Base-by-base conservation (phyloP, 306 rosid species). In the Vigna unguiculata region DNA sequence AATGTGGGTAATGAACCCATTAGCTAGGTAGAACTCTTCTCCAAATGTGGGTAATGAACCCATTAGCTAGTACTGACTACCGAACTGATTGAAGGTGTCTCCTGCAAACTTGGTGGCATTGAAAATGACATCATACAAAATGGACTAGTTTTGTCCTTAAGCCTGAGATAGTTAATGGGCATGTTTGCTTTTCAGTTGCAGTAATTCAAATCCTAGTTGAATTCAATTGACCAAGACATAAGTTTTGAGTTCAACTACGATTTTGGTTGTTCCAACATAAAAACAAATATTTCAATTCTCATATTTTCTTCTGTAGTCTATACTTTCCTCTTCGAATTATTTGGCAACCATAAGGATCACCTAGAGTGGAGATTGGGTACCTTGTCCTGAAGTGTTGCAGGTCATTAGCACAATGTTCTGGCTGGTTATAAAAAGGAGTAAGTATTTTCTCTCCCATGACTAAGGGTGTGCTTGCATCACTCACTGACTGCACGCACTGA, bases 281-380 rank as follows among this genome's bases (percentile, higher is more conserved):
- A 32, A 32, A 32, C 36, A 32, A 32, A 32, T 6, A 32, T 32
- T 32, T 32, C 36, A 32, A 32, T 32, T 24, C 6, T 32, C 36
- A 32, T 4, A 5, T 32, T 32, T 3, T 32, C 36, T 32, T 54
- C 13, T 21, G 2, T 54, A 54, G 61, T 4, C 61, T 54, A 54
- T 54, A 54, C 61, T 54, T 53, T 20, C 22, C 30, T 53, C 60
- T 53, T 54, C 11, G 61, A 54, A 54, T 10, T 54, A 54, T 21
- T 21, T 11, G 16, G 12, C 61, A 21, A 54, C 61, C 61, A 20
- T 54, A 54, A 10, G 30, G 30, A 30, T 54, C 22, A 11, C 61
- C 30, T 30, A 21, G 22, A 16, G 61, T 54, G 61, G 16, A 54
- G 32, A 54, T 54, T 54, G 61, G 34, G 32, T 54, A 54, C 22